These are phyloP conservation scores for Borealophlyctis nickersoniae DNA, from an alignment of 192 early-diverging fungal genomes.

Conservation along the genomic window DNA sequence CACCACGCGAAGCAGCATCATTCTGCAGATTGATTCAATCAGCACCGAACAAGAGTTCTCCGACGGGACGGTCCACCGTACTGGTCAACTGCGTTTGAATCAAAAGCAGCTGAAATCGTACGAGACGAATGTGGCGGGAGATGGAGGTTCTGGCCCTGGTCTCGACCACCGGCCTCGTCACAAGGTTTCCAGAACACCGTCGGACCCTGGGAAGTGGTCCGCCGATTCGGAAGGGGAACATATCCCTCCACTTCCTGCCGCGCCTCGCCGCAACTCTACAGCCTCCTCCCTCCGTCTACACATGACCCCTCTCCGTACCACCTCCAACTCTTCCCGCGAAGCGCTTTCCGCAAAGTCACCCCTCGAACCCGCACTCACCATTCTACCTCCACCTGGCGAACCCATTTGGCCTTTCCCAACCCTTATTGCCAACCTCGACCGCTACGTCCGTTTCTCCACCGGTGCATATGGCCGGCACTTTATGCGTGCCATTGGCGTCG, in stretches of 20 bases:
- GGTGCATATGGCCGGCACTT: conserved; percentile 41
- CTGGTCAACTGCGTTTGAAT: neutral
- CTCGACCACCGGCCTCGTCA: too few relatives aligned
- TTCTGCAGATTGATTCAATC: neutral
- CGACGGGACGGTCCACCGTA: neutral
- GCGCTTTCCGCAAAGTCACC: conserved; percentile 32
- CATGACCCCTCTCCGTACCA: neutral
- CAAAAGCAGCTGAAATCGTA: neutral
- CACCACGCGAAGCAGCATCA: neutral
- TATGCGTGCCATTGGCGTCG: conserved; percentile 36
- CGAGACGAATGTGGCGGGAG: neutral
- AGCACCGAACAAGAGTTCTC: neutral
- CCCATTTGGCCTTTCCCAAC: conserved; percentile 32
- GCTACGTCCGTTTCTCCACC: conserved; percentile 39
- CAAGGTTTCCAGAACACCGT: too few relatives aligned
- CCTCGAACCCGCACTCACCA: conserved; percentile 6
- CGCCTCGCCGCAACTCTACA: neutral
- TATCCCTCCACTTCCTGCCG: too few relatives aligned
- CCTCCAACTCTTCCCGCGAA: conserved; percentile 16
- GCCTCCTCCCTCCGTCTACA: neutral
- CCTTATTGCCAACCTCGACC: conserved; percentile 37
- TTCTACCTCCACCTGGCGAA: conserved; percentile 52
- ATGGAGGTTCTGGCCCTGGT: too few relatives aligned
- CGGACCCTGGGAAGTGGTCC: too few relatives aligned
- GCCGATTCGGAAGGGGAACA: too few relatives aligned